Conservation (phyloP, 169 alveolate genomes). For the Neospora caninum region DNA sequence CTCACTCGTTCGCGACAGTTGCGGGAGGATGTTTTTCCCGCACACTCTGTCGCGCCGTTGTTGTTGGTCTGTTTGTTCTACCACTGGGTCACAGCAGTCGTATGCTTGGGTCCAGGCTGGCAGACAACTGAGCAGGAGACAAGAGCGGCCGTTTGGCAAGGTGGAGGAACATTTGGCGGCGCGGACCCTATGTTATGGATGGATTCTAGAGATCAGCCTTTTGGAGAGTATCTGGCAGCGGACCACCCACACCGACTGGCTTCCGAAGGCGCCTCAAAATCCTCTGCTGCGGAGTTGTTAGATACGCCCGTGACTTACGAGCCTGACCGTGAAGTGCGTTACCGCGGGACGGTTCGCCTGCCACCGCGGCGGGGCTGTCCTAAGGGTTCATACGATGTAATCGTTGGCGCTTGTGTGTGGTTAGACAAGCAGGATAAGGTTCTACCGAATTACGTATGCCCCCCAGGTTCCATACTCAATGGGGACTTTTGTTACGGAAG, state of each 20-base stretch:
- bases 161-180: neutral
- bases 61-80: too few species aligned
- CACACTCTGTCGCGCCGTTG: too few species aligned
- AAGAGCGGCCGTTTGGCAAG: neutral
- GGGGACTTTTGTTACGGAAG: conserved; percentile 56
- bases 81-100: neutral
- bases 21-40: too few species aligned
- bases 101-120: neutral
- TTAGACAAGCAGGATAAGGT: conserved; percentile 42
- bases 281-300: neutral
- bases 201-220: neutral
- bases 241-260: neutral
- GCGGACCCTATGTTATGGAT: neutral
- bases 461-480: conserved; percentile 43
- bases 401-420: conserved; percentile 54
- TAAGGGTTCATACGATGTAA: conserved; percentile 43
- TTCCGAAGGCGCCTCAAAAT: neutral
- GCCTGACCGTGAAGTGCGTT: neutral
- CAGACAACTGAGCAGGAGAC: neutral
- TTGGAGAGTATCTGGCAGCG: conserved; percentile 15
- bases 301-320: conserved; percentile 7
- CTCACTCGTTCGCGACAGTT: too few species aligned
- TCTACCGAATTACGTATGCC: conserved; percentile 57
- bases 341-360: conserved; percentile 5
- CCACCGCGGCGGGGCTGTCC: conserved; percentile 54